Evolutionary conservation across 768 basidiomycete genomes (phyloP).

Genomic region (Lactifluus echinatus): DNA sequence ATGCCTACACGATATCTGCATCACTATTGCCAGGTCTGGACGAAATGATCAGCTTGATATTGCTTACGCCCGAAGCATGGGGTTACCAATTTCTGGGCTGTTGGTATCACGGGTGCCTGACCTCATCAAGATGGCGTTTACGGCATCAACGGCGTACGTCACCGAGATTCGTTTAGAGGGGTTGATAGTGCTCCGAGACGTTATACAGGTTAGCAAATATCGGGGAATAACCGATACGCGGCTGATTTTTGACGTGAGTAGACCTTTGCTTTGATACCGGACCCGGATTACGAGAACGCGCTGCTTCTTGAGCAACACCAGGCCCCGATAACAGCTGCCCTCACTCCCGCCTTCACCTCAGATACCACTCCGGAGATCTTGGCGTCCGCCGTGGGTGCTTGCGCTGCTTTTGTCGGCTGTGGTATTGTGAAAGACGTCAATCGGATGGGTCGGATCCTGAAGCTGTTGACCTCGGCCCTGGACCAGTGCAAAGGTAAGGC

Average conservation of each 20-base stretch:
- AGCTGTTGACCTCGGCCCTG: constrained; percentile 76
- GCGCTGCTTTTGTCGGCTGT: constrained; percentile 91
- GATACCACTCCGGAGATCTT: constrained; percentile 95
- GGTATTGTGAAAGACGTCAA: constrained; percentile 86
- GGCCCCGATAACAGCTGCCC: constrained; percentile 93
- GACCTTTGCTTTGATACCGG: constrained; percentile 81
- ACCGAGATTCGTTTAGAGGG: constrained; percentile 93
- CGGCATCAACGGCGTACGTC: constrained; percentile 92
- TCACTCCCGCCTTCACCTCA: constrained; percentile 92
- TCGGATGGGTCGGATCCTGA: constrained; percentile 91
- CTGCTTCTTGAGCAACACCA: constrained; percentile 94
- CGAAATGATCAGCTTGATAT: constrained; percentile 80
- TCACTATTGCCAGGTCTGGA: constrained; percentile 61
- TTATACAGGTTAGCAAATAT: constrained; percentile 65
- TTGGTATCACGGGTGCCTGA: constrained; percentile 84
- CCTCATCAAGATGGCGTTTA: constrained; percentile 96
- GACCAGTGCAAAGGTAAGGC: constrained; percentile 78
- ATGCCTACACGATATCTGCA: constrained; percentile 85
- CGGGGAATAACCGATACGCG: not conserved
- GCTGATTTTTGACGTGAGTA: constrained; percentile 27
- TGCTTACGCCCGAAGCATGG: constrained; percentile 52
- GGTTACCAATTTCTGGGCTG: constrained; percentile 50
- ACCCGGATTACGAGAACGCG: constrained; percentile 88
- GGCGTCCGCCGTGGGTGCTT: constrained; percentile 85
- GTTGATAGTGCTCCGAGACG: constrained; percentile 78